phyloP scores from a whole-genome alignment of 208 protist genomes.

The Novymonas esmeraldas region DNA sequence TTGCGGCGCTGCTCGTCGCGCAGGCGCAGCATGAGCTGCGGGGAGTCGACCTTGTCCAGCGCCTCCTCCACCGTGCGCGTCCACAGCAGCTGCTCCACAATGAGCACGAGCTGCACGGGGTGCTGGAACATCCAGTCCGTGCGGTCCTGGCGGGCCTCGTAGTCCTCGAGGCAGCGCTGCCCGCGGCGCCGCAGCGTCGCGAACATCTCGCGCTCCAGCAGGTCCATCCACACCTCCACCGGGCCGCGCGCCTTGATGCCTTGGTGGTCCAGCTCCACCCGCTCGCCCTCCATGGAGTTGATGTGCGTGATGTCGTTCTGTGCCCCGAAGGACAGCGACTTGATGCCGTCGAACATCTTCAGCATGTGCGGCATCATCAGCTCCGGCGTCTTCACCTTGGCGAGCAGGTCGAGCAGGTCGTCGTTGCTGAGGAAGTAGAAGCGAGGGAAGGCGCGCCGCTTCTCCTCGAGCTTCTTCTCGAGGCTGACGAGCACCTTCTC shows the following conservation, averaged over 20 bases:
- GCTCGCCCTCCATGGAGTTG: conserved; percentile 91
- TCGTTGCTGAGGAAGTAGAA: conserved; percentile 98
- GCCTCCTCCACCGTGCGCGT: conserved; percentile 93
- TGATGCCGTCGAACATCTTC: conserved; percentile 98
- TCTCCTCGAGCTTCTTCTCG: conserved; percentile 96
- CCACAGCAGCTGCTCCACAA: conserved; percentile 95
- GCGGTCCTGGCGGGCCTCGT: conserved; percentile 75
- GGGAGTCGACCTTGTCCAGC: conserved; percentile 73
- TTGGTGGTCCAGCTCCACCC: conserved; percentile 92
- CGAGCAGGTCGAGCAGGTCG: conserved; percentile 98
- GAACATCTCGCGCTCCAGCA: conserved; percentile 96
- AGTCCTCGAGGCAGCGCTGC: conserved; percentile 89
- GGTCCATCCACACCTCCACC: conserved; percentile 96
- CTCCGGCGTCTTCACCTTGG: conserved; percentile 97
- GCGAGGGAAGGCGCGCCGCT: conserved; percentile 95
- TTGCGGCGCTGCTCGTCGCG: conserved; percentile 76
- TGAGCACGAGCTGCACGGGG: conserved; percentile 94
- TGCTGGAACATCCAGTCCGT: conserved; percentile 93
- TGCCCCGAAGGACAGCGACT: conserved; percentile 77
- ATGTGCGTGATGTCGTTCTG: conserved; percentile 92
- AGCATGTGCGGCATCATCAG: conserved; percentile 97
- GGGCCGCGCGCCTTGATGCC: conserved; percentile 94
- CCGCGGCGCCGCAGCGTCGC: conserved; percentile 86
- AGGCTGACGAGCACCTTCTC: conserved; percentile 95
- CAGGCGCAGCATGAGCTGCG: conserved; percentile 76